Evolutionary conservation across 257 asterid species (phyloP).

Genomic region (Nicotiana obtusifolia): DNA sequence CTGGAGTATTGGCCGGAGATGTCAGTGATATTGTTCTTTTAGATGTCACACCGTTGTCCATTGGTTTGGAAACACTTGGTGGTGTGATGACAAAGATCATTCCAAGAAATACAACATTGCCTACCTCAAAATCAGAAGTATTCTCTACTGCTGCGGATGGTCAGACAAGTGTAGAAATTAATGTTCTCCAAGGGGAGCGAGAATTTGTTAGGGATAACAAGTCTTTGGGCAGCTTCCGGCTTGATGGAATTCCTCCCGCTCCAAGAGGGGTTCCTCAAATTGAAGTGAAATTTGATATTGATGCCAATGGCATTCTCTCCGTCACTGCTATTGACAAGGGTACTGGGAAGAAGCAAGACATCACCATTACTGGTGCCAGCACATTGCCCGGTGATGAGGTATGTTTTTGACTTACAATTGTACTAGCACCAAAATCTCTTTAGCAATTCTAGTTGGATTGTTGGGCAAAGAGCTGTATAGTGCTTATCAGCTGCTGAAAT

Average conservation of each 20-base stretch:
- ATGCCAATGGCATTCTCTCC: constrained; percentile 94
- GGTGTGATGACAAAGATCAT: constrained; percentile 98
- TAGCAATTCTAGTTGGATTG: neutral
- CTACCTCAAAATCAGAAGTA: constrained; percentile 95
- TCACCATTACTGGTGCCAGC: constrained; percentile 97
- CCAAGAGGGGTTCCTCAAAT: constrained; percentile 99
- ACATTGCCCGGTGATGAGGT: constrained; percentile 95
- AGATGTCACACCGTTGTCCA: constrained; percentile 82
- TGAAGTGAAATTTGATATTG: constrained; percentile 95
- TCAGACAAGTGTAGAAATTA: constrained; percentile 95
- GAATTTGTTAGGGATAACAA: constrained; percentile 97
- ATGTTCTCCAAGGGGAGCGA: constrained; percentile 95
- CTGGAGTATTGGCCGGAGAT: constrained; percentile 98
- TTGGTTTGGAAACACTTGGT: constrained; percentile 98
- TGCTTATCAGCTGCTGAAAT: neutral
- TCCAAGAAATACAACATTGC: constrained; percentile 86
- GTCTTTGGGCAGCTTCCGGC: constrained; percentile 95
- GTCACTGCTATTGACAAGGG: constrained; percentile 93
- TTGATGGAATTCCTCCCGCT: constrained; percentile 98
- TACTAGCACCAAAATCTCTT: neutral
- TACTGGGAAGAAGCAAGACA: constrained; percentile 94
- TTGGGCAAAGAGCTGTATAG: neutral
- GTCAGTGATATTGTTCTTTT: constrained; percentile 94
- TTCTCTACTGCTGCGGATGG: constrained; percentile 99
- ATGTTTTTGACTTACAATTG: neutral